Conservation (phyloP, 176 grass and related monocot species). For the Saccharum spontaneum region DNA sequence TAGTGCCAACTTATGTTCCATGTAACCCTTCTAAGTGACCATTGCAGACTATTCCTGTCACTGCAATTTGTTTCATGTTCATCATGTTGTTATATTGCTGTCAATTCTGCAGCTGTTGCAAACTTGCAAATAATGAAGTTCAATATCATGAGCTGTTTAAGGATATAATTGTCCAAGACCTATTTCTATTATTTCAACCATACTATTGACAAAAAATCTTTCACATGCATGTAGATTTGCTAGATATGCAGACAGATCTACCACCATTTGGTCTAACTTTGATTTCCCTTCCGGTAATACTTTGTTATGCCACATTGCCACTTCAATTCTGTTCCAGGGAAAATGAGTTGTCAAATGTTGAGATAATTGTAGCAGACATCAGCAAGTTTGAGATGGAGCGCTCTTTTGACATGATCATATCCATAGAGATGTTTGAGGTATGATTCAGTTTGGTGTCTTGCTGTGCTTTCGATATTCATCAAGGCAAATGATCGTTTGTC, state of each 20-base stretch:
- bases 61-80: neutral
- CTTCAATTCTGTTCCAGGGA: conserved; percentile 50
- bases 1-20: neutral
- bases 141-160: neutral
- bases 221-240: conserved; percentile 2
- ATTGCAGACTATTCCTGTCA: neutral
- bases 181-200: neutral
- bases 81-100: neutral
- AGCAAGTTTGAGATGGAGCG: conserved; percentile 92
- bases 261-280: neutral
- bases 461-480: conserved; percentile 8
- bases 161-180: neutral
- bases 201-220: neutral
- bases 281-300: neutral
- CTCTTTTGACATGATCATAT: conserved; percentile 90
- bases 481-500: neutral
- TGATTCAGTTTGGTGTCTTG: neutral
- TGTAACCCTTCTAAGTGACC: neutral
- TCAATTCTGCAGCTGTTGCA: neutral
- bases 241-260: neutral
- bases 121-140: neutral
- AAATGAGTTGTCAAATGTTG: conserved; percentile 66
- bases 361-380: conserved; percentile 93
- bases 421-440: conserved; percentile 98
- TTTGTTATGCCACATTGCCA: neutral